Evolutionary conservation across 2,329 filamentous ascomycete species (phyloP), one percentile per base, ranked within the genome.

Genomic region (Endoconidiophora polonica): DNA sequence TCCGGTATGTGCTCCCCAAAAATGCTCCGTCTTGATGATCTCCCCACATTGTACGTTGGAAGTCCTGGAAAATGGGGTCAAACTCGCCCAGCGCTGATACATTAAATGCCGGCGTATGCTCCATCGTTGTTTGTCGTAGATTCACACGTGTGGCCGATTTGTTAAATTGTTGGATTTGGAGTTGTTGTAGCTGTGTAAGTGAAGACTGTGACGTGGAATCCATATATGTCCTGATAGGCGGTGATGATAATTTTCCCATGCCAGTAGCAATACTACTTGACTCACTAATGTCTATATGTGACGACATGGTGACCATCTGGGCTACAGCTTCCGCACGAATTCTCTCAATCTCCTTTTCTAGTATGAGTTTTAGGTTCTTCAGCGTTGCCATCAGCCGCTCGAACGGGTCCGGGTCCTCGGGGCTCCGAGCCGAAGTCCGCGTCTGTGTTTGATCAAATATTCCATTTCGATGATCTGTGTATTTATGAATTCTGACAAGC

Each of bases 1-100:
- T 43, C 54, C 74, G 69, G 16, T 61, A 61, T 20, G 61, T 60
- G 2, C 51, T 58, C 14, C 54, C 58, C 3, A 58, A 58, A 10
- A 61, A 5, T 63, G 66, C 3, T 33, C 26, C 26, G 12, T 33
- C 26, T 33, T 33, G 26, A 10, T 33, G 7, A 10, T 33, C 26
- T 68, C 70, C 42, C 50, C 50, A 46, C 18, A 52, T 22, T 24
- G 46, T 49, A 9, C 29, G 22, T 43, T 52, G 46, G 20, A 52
- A 44, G 20, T 49, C 50, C 9, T 46, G 46, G 57, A 72, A 72
- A 1, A 73, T 60, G 33, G 65, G 60, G 52, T 73, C 68, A 0
- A 74, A 62, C 0, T 37, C 41, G 3, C 18, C 29, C 2, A 50
- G n/a, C 20, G 45, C 40, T 10, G 48, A 41, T 12, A 50, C 18